Percentiles rank a stretch among this genome's conserved stretches.
Evolutionary conservation across 1,284 basidiomycete species (phyloP).

Genomic region (Taiwanofungus camphoratus): DNA sequence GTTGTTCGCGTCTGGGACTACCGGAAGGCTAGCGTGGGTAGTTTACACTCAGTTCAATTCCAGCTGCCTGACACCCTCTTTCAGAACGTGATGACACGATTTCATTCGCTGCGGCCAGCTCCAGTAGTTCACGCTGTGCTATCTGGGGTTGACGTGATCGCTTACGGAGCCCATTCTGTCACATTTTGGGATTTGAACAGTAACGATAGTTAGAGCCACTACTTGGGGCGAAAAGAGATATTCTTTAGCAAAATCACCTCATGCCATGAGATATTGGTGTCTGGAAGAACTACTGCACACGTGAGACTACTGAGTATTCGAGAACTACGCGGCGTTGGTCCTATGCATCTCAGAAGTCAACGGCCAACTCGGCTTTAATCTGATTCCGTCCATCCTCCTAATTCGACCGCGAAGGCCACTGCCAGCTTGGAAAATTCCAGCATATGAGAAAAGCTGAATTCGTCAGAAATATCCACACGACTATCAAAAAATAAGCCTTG

Average conservation of each 20-base stretch:
- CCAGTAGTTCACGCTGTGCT: slow-evolving; percentile 40
- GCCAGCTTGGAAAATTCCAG: slow-evolving; percentile 88
- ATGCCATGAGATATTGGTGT: not conserved
- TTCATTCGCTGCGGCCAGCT: slow-evolving; percentile 28
- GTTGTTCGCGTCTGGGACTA: slow-evolving; percentile 44
- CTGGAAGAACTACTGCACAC: not conserved
- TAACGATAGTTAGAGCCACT: slow-evolving; percentile 1
- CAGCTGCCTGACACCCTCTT: slow-evolving; percentile 5
- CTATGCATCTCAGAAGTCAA: not conserved
- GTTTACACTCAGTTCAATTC: slow-evolving; percentile 2
- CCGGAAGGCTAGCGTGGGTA: slow-evolving; percentile 38
- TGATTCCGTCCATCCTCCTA: slow-evolving; percentile 47
- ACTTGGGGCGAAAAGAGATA: not conserved
- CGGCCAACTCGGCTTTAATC: not conserved
- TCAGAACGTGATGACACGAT: slow-evolving; percentile 31
- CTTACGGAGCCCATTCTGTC: slow-evolving; percentile 35
- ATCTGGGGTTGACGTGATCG: slow-evolving; percentile 33
- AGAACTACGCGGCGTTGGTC: not conserved
- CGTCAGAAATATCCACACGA: slow-evolving; percentile 77
- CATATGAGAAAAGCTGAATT: slow-evolving; percentile 84
- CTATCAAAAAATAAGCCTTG: slow-evolving; percentile 33
- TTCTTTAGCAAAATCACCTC: not conserved
- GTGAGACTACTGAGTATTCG: not conserved
- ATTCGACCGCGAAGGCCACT: slow-evolving; percentile 79
- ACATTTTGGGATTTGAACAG: slow-evolving; percentile 30